phyloP scores from a whole-genome alignment of 495 filamentous ascomycete species.

The Aspergillus asperescens region DNA sequence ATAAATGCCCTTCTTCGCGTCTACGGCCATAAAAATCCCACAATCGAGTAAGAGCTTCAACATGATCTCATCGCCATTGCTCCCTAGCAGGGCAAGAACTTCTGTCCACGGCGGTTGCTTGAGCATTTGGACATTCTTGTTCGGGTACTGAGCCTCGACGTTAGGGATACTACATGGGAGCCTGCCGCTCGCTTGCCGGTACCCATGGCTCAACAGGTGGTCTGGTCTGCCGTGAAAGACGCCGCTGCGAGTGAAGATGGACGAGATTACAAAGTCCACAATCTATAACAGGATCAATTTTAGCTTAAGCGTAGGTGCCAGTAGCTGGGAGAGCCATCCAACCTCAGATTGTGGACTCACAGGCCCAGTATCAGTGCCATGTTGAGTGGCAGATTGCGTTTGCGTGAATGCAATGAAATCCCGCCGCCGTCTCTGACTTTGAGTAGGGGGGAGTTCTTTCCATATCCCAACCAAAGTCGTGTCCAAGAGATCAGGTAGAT shows the following conservation, averaged over 20 bases:
- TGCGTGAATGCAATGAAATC: constrained; percentile 60
- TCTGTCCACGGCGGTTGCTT: constrained; percentile 69
- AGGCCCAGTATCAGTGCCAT: constrained; percentile 35
- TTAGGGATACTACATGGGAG: constrained; percentile 47
- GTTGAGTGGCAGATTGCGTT: constrained; percentile 25
- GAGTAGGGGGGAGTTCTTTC: constrained; percentile 26
- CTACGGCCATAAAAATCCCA: constrained; percentile 66
- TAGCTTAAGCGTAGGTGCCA: constrained; percentile 7
- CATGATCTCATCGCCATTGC: constrained; percentile 77
- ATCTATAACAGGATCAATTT: constrained; percentile 46
- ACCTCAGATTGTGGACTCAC: constrained; percentile 57
- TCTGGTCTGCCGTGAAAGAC: constrained; percentile 48
- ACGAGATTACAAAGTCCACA: constrained; percentile 76
- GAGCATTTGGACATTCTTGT: constrained; percentile 62
- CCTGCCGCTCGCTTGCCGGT: constrained; percentile 39
- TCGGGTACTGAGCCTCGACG: constrained; percentile 53
- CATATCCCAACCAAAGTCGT: constrained; percentile 58
- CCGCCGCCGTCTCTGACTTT: constrained; percentile 41
- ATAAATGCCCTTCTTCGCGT: constrained; percentile 55
- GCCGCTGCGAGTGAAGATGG: constrained; percentile 58
- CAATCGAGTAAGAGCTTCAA: constrained; percentile 71
- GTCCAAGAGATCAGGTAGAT: constrained; percentile 58
- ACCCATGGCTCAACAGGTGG: constrained; percentile 78
- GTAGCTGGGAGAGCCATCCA: constrained; percentile 6
- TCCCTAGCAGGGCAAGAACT: constrained; percentile 64